Conservation (phyloP, 169 alveolate genomes). For the Plasmodium adleri region DNA sequence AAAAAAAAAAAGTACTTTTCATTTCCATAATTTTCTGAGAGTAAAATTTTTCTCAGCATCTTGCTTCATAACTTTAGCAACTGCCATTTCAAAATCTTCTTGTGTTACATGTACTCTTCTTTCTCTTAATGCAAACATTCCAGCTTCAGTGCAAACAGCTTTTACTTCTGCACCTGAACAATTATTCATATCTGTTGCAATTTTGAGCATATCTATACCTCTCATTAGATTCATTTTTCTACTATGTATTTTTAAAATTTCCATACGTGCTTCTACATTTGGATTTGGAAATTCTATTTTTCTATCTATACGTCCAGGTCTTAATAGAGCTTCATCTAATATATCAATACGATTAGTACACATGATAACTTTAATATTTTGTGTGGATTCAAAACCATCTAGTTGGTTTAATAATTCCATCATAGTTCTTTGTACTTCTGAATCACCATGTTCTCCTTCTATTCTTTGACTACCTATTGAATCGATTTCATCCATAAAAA, state of each 20-base stretch:
- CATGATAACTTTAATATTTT: constrained; percentile 98
- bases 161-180: constrained; percentile 99
- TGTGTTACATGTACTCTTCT: constrained; percentile 99
- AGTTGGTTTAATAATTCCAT: constrained; percentile 98
- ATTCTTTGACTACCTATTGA: constrained; percentile 96
- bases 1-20: neutral
- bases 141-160: constrained; percentile 99
- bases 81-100: constrained; percentile 98
- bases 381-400: constrained; percentile 99
- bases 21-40: constrained; percentile 91
- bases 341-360: constrained; percentile 99
- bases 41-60: constrained; percentile 94
- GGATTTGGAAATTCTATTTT: constrained; percentile 98
- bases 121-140: constrained; percentile 99
- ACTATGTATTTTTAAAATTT: constrained; percentile 97
- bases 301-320: constrained; percentile 99
- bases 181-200: constrained; percentile 96
- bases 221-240: constrained; percentile 97
- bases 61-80: constrained; percentile 96
- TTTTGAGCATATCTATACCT: constrained; percentile 96
- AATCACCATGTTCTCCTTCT: constrained; percentile 95
- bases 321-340: constrained; percentile 97
- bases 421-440: constrained; percentile 94
- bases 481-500: constrained; percentile 99
- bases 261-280: constrained; percentile 94